phyloP scores from a whole-genome alignment of 805 yeast genomes.

The Starmera dryadoides region DNA sequence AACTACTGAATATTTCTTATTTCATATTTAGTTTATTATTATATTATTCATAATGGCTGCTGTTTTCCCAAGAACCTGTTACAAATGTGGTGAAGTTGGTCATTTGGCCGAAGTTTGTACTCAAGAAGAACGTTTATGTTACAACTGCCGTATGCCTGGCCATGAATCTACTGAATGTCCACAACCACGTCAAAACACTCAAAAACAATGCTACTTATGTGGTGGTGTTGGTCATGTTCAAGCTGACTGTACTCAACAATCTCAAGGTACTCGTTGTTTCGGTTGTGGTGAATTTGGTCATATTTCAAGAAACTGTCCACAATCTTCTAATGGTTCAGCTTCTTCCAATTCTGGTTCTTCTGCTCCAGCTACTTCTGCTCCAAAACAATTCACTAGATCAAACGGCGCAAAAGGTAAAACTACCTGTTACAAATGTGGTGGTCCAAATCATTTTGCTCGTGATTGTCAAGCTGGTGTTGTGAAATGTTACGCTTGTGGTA shows the following conservation, averaged over 20 bases:
- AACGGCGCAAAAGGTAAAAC: constrained; percentile 23
- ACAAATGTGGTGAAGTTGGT: constrained; percentile 88
- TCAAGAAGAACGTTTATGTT: constrained; percentile 80
- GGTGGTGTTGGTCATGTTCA: constrained; percentile 87
- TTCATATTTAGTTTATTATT: not conserved
- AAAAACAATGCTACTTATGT: constrained; percentile 90
- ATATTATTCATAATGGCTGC: constrained; percentile 18
- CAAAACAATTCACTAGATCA: constrained; percentile 13
- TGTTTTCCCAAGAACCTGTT: constrained; percentile 67
- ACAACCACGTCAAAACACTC: constrained; percentile 75
- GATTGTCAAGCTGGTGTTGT: constrained; percentile 68
- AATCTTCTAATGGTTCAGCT: constrained; percentile 27
- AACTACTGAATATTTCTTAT: not conserved
- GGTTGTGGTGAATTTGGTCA: constrained; percentile 75
- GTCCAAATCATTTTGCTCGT: constrained; percentile 88
- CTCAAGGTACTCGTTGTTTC: constrained; percentile 65
- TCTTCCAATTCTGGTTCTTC: constrained; percentile 7
- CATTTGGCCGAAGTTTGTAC: constrained; percentile 86
- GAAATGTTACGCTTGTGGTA: constrained; percentile 91
- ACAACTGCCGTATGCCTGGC: constrained; percentile 87
- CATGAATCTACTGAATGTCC: constrained; percentile 88
- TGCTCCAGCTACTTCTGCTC: constrained; percentile 2
- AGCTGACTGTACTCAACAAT: constrained; percentile 64
- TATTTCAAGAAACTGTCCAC: constrained; percentile 69
- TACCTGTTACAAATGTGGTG: constrained; percentile 86